phyloP scores from a whole-genome alignment of 1,139 yeast genomes.

The Suhomyces bolitotheri region DNA sequence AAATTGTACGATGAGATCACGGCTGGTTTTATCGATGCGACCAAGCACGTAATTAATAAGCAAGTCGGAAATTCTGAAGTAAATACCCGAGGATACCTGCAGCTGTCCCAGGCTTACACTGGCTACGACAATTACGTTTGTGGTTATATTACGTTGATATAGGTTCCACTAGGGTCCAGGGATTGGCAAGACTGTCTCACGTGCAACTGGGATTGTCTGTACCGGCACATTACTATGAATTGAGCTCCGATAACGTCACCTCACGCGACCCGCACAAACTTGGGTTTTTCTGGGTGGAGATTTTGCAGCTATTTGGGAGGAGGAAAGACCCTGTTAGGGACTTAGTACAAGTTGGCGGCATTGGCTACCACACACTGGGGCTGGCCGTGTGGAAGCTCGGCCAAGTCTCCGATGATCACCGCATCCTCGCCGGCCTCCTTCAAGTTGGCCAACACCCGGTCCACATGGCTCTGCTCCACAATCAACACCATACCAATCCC shows the following conservation, averaged over 20 bases:
- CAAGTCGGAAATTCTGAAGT: no score
- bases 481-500: slow-evolving; percentile 97
- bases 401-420: slow-evolving; percentile 74
- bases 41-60: not conserved
- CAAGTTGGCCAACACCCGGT: slow-evolving; percentile 54
- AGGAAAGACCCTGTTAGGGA: not conserved
- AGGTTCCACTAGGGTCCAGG: no score
- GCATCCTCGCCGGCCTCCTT: slow-evolving; percentile 73
- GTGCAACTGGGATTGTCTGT: no score
- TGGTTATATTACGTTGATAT: no score
- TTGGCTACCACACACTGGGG: slow-evolving; percentile 72
- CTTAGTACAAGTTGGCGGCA: slow-evolving; percentile 58
- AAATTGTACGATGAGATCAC: not conserved
- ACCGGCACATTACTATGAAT: no score
- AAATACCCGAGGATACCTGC: not conserved
- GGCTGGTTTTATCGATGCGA: not conserved
- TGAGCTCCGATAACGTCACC: slow-evolving; percentile 2
- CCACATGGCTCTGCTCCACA: slow-evolving; percentile 66
- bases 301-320: not conserved
- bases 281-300: not conserved
- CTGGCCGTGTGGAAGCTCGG: slow-evolving; percentile 49
- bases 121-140: no score
- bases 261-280: not conserved
- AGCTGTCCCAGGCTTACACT: not conserved
- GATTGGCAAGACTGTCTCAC: no score